Percentiles rank a stretch among this genome's conserved stretches.
These are phyloP conservation scores for Candida corydali DNA, from an alignment of 805 yeast species.

Conservation along the genomic window DNA sequence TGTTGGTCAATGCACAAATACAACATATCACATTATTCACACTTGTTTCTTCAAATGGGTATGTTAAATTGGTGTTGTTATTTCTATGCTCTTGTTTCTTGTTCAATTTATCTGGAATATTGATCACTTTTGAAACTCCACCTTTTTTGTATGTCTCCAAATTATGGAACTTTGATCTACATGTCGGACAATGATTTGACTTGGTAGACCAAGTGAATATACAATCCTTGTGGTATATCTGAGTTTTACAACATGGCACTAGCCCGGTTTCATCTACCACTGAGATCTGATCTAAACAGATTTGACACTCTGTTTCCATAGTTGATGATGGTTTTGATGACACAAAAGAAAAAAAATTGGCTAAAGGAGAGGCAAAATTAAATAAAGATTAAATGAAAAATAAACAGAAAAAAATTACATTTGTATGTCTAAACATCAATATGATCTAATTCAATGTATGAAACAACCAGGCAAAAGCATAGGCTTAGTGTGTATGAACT, in stretches of 20 bases:
- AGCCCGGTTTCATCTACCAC: constrained; percentile 18
- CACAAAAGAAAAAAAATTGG: not conserved
- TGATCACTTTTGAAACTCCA: not conserved
- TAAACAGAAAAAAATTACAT: not conserved
- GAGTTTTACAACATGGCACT: constrained; percentile 41
- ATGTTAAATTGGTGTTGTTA: not conserved
- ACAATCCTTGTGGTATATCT: constrained; percentile 55
- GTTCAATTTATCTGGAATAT: constrained; percentile 28
- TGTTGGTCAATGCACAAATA: constrained; percentile 6
- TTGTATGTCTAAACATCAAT: constrained; percentile 83
- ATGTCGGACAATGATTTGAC: constrained; percentile 60
- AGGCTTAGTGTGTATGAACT: constrained; percentile 74
- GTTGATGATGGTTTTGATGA: not conserved
- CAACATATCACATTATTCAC: constrained; percentile 9
- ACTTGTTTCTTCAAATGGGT: not conserved
- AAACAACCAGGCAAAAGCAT: constrained; percentile 74
- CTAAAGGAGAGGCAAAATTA: not conserved
- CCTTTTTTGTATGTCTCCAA: constrained; percentile 22
- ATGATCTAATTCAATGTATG: constrained; percentile 78
- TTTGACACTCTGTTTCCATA: constrained; percentile 45
- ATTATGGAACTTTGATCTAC: constrained; percentile 44
- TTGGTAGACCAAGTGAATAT: constrained; percentile 53
- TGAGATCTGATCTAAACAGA: constrained; percentile 45
- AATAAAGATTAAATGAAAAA: not conserved
- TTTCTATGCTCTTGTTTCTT: constrained; percentile 7